A percentile compares a stretch with the other conserved stretches of the same genome.
Evolutionary conservation across 305 asterid genomes (phyloP).

Genomic region (Ilex paraguariensis): DNA sequence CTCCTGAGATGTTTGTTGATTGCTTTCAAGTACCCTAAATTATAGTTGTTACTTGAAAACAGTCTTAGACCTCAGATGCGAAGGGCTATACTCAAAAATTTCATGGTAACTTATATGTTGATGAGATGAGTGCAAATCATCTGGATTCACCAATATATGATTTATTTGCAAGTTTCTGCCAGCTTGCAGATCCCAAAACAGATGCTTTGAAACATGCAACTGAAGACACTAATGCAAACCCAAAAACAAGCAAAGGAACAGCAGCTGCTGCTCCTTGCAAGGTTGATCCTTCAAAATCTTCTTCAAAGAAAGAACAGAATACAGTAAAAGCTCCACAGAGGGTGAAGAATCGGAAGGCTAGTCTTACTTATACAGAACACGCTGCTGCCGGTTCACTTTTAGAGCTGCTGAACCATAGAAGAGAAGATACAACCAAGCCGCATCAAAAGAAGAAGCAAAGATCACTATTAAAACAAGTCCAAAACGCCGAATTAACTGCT

Average conservation of each 20-base stretch:
- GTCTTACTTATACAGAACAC: constrained; percentile 14
- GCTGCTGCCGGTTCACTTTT: constrained; percentile 12
- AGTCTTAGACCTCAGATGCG: no score
- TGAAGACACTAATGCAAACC: constrained; percentile 18
- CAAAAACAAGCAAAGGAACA: neutral
- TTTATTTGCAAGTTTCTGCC: constrained; percentile 8
- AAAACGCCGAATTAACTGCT: no score
- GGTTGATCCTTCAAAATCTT: constrained; percentile 16
- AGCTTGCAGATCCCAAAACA: constrained; percentile 24
- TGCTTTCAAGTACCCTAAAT: no score
- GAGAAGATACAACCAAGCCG: constrained; percentile 13
- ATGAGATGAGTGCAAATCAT: constrained; percentile 7
- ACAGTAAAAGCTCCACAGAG: constrained; percentile 8
- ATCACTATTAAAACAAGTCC: neutral
- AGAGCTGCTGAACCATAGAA: constrained; percentile 16
- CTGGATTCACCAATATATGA: neutral
- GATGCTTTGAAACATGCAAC: constrained; percentile 10
- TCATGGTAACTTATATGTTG: neutral
- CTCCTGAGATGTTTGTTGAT: no score
- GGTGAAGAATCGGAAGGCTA: constrained; percentile 16
- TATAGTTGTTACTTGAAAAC: no score
- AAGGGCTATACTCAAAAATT: no score
- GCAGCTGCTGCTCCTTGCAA: constrained; percentile 11
- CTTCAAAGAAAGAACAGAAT: constrained; percentile 15
- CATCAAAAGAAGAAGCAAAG: constrained; percentile 15